A percentile compares a stretch with the other conserved stretches of the same genome.
Conservation (phyloP, 2,329 filamentous ascomycete species). For the Trichoderma sp. region DNA sequence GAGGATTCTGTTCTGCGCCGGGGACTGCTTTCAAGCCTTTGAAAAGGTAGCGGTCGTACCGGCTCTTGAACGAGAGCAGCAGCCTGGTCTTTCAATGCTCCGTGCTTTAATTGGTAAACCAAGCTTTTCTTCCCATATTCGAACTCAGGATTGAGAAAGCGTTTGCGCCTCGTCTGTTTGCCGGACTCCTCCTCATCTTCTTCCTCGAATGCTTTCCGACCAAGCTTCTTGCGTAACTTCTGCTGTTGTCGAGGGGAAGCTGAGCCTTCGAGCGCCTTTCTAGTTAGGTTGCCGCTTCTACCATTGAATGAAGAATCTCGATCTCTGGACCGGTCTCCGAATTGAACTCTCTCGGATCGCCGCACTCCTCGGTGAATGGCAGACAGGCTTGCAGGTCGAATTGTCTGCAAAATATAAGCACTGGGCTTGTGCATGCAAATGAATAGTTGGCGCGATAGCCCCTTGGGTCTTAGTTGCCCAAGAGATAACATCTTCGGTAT, state of each 20-base stretch:
- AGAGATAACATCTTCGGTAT: constrained; percentile 38
- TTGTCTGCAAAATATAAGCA: constrained; percentile 27
- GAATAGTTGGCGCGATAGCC: constrained; percentile 33
- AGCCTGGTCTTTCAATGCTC: constrained; percentile 40
- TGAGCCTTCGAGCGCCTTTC: constrained; percentile 39
- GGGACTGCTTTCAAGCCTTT: constrained; percentile 7
- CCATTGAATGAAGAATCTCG: constrained; percentile 30
- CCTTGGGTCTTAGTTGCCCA: constrained; percentile 32
- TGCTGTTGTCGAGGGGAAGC: constrained; percentile 41
- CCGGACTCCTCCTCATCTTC: constrained; percentile 39
- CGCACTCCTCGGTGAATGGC: constrained; percentile 72
- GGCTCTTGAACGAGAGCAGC: constrained; percentile 36
- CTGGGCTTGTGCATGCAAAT: constrained; percentile 2
- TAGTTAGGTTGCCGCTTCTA: constrained; percentile 33
- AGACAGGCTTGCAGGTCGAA: constrained; percentile 53
- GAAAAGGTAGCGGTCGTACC: constrained; percentile 31
- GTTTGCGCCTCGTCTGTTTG: constrained; percentile 52
- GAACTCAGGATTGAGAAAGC: constrained; percentile 56
- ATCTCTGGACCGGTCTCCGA: constrained; percentile 32
- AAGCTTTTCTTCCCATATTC: constrained; percentile 59
- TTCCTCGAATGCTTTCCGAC: constrained; percentile 45
- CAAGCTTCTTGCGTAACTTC: constrained; percentile 59
- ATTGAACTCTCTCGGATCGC: constrained; percentile 46
- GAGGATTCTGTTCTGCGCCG: constrained; percentile 9
- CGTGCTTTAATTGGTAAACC: constrained; percentile 58